phyloP scores from a whole-genome alignment of 495 filamentous ascomycete genomes.

The Aspergillus wentii region DNA sequence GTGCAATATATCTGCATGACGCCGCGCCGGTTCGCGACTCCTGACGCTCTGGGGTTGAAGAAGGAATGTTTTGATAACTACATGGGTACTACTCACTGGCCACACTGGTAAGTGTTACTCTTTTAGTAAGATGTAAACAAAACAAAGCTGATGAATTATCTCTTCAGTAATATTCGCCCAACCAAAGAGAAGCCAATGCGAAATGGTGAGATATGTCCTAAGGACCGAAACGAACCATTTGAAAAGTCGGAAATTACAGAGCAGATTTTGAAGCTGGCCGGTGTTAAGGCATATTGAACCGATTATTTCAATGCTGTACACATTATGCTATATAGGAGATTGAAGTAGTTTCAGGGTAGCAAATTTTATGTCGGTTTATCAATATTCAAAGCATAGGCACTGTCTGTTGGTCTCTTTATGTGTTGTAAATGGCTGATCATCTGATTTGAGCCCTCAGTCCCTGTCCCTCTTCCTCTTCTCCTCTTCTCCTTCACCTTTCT shows the following conservation, averaged over 20 bases:
- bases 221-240: conserved; percentile 21
- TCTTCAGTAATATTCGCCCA: conserved; percentile 28
- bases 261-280: conserved; percentile 17
- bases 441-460: no score
- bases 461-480: no score
- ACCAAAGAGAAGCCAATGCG: conserved; percentile 28
- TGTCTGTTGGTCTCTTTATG: no score
- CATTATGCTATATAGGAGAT: no score
- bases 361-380: no score
- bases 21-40: conserved; percentile 17
- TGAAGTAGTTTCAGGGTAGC: no score
- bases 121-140: no score
- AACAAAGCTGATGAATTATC: no score
- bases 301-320: no score
- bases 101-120: conserved; percentile 30
- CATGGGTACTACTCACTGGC: conserved; percentile 29
- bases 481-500: no score
- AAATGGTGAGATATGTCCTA: conserved; percentile 21
- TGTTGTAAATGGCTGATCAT: no score
- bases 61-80: conserved; percentile 22
- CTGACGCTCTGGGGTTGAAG: conserved; percentile 19
- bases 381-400: no score
- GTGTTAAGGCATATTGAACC: conserved; percentile 25
- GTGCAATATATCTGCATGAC: conserved; percentile 30
- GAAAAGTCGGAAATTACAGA: conserved; percentile 25